Evolutionary conservation across 306 rosid species (phyloP).

Genomic region (Myrica gale): DNA sequence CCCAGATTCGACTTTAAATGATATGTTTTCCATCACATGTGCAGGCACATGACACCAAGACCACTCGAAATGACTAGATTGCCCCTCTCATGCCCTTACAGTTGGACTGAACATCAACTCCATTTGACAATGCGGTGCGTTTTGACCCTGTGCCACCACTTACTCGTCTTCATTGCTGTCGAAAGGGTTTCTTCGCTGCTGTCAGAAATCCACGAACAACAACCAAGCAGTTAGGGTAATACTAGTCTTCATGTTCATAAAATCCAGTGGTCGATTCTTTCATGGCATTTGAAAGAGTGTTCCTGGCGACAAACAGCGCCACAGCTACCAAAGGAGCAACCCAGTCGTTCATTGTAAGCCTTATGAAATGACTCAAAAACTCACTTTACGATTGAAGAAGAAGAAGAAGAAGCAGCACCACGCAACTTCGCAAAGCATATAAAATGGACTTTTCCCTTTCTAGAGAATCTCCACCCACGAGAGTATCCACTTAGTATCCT

Average conservation of each 20-base stretch:
- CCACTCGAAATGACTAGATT: too few species aligned
- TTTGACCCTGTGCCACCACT: too few species aligned
- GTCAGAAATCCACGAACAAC: too few species aligned
- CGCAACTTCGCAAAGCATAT: background rate
- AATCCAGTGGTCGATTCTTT: constrained; percentile 53
- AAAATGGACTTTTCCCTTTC: background rate
- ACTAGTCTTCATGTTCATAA: constrained; percentile 86
- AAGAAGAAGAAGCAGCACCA: constrained; percentile 22
- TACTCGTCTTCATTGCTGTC: too few species aligned
- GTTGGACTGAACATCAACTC: too few species aligned
- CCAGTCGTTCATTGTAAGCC: constrained; percentile 59
- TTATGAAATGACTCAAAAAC: background rate
- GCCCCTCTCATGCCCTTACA: too few species aligned
- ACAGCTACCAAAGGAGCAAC: constrained; percentile 80
- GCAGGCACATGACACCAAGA: too few species aligned
- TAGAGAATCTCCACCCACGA: background rate
- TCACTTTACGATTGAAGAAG: background rate
- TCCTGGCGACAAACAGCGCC: constrained; percentile 66
- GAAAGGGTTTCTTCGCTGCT: too few species aligned
- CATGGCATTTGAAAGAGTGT: constrained; percentile 86
- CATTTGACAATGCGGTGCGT: too few species aligned
- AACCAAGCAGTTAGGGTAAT: constrained; percentile 24
- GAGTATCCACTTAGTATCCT: background rate
- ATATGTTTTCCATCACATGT: too few species aligned
- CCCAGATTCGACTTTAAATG: too few species aligned